phyloP scores from a whole-genome alignment of 192 early-diverging fungal species.

The Entophlyctis helioformis region DNA sequence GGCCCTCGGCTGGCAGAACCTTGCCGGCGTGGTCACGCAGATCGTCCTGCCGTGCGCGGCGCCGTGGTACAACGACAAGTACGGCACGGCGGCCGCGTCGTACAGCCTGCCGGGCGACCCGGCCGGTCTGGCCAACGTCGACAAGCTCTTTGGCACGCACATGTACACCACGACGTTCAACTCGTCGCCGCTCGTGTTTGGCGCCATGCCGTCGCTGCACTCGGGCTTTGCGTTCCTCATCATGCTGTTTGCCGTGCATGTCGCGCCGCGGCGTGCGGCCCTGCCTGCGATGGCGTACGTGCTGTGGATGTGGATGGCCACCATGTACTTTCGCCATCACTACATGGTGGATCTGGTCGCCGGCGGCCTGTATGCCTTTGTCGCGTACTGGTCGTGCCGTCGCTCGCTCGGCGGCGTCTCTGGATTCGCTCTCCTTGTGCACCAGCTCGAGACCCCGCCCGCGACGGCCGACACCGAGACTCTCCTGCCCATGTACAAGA shows the following conservation, averaged over 20 bases:
- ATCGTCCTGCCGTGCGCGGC: constrained; percentile 51
- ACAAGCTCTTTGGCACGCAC: constrained; percentile 47
- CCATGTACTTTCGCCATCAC: constrained; percentile 66
- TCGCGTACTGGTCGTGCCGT: constrained; percentile 21
- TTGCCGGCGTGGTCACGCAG: constrained; percentile 57
- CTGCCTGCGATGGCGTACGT: constrained; percentile 35
- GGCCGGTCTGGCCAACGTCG: constrained; percentile 55
- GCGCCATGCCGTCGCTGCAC: constrained; percentile 64
- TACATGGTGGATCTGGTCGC: constrained; percentile 62
- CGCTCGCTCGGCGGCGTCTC: constrained; percentile 8
- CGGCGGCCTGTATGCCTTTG: constrained; percentile 49
- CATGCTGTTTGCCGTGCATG: constrained; percentile 36
- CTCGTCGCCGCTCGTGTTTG: constrained; percentile 60
- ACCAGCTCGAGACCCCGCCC: too few relatives aligned
- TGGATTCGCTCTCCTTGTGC: too few relatives aligned
- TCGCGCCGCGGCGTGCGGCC: constrained; percentile 8
- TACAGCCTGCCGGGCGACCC: constrained; percentile 57
- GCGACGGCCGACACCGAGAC: too few relatives aligned
- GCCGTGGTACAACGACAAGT: constrained; percentile 61
- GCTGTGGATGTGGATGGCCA: constrained; percentile 69
- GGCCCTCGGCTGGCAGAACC: constrained; percentile 58
- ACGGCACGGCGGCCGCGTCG: constrained; percentile 44
- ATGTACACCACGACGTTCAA: constrained; percentile 53
- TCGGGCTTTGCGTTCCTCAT: constrained; percentile 56
- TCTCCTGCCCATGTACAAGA: too few relatives aligned